Evolutionary conservation across 805 yeast species (phyloP).

Genomic region (Clavispora carvajalis): DNA sequence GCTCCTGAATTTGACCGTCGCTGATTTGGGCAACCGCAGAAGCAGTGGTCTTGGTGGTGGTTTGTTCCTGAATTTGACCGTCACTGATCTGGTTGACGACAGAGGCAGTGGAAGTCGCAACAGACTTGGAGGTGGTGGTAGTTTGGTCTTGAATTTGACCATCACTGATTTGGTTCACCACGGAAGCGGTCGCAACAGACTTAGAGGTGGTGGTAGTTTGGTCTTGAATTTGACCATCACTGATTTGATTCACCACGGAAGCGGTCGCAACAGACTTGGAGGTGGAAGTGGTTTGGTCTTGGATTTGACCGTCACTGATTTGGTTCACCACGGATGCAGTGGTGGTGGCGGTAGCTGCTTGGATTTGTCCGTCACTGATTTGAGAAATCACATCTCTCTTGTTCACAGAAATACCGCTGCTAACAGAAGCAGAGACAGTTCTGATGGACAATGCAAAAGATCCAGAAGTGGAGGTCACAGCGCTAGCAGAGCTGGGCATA

Average conservation of each 20-base stretch:
- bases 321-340: constrained; percentile 1
- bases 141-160: constrained; percentile 14
- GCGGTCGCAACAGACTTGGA: constrained; percentile 35
- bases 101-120: constrained; percentile 14
- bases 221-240: constrained; percentile 12
- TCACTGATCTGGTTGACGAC: constrained; percentile 25
- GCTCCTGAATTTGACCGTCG: constrained; percentile 32
- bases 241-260: constrained; percentile 17
- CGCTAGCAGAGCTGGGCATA: constrained; percentile 17
- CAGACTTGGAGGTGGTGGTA: constrained; percentile 1
- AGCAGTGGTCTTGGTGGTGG: constrained; percentile 40
- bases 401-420: background rate
- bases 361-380: constrained; percentile 4
- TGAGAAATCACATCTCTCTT: constrained; percentile 6
- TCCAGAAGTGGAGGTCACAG: constrained; percentile 24
- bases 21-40: constrained; percentile 37
- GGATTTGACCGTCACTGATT: constrained; percentile 2
- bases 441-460: constrained; percentile 29
- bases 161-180: constrained; percentile 17
- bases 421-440: constrained; percentile 15
- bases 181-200: constrained; percentile 35
- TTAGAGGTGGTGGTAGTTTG: constrained; percentile 19
- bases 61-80: constrained; percentile 12
- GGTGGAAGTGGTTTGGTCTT: constrained; percentile 1
- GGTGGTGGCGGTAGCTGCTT: constrained; percentile 7